Evolutionary conservation across 179 eudicot genomes (phyloP).

Genomic region (Nepenthes alata): DNA sequence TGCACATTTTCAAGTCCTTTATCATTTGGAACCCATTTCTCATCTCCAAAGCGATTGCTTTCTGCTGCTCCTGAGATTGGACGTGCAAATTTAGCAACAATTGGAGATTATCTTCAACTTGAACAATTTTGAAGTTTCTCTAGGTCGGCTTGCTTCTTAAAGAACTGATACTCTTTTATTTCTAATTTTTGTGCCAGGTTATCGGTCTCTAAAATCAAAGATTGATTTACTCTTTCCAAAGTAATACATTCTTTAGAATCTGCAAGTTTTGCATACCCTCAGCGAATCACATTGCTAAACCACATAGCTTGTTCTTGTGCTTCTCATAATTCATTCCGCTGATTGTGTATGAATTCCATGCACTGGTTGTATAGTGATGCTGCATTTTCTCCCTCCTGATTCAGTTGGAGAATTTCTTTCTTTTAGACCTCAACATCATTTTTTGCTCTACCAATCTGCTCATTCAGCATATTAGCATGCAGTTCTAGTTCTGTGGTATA

Average conservation of each 20-base stretch:
- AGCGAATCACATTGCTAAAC: too few relatives aligned
- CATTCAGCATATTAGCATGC: not conserved
- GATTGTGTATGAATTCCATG: not conserved
- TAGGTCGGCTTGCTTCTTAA: conserved; percentile 7
- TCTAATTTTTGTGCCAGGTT: conserved; percentile 1
- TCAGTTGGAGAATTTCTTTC: too few relatives aligned
- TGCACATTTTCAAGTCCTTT: too few relatives aligned
- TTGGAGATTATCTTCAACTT: not conserved
- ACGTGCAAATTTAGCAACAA: conserved; percentile 10
- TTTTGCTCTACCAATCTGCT: not conserved
- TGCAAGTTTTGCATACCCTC: too few relatives aligned
- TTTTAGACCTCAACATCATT: not conserved
- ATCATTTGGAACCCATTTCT: not conserved
- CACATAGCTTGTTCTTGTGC: too few relatives aligned
- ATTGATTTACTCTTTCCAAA: too few relatives aligned
- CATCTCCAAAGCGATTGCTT: conserved; percentile 7
- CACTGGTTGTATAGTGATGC: not conserved
- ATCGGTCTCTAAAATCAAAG: not conserved
- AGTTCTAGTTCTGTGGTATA: too few relatives aligned
- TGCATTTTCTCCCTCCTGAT: not conserved
- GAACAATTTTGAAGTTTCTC: conserved; percentile 5
- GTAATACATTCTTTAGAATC: too few relatives aligned
- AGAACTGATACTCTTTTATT: conserved; percentile 9
- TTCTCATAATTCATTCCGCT: too few relatives aligned
- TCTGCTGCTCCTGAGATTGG: conserved; percentile 12